Conservation (phyloP, 192 early-diverging fungal genomes). For the Coemansia sp. region DNA sequence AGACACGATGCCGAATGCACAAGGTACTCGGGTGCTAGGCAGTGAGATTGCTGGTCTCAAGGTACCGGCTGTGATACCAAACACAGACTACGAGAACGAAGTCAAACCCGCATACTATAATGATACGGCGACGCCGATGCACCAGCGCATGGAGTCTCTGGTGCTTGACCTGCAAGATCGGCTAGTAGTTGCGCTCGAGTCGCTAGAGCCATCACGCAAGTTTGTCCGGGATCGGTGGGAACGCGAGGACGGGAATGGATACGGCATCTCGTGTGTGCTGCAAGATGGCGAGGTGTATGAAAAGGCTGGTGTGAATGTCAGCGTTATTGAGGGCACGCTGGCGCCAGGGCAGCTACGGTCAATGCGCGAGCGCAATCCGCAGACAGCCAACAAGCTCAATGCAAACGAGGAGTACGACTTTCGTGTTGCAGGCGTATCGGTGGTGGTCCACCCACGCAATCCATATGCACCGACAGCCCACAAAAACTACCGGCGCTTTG, state of each 20-base stretch:
- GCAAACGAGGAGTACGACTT: constrained; percentile 67
- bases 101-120: constrained; percentile 33
- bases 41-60: constrained; percentile 25
- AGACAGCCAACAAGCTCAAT: constrained; percentile 57
- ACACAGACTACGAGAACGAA: constrained; percentile 36
- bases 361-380: constrained; percentile 81
- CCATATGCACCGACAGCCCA: constrained; percentile 96
- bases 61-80: constrained; percentile 26
- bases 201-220: constrained; percentile 60
- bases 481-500: constrained; percentile 97
- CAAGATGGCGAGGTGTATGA: constrained; percentile 92
- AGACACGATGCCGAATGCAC: background rate
- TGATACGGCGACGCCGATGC: constrained; percentile 60
- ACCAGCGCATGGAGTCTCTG: constrained; percentile 77
- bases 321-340: constrained; percentile 82
- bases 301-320: constrained; percentile 96
- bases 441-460: constrained; percentile 95
- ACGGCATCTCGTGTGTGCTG: constrained; percentile 88
- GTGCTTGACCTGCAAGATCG: constrained; percentile 75
- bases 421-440: constrained; percentile 86
- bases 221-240: constrained; percentile 83
- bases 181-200: constrained; percentile 65
- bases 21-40: constrained; percentile 14
- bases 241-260: constrained; percentile 82
- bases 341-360: constrained; percentile 74